Evolutionary conservation across 768 basidiomycete genomes (phyloP).

Genomic region (Sporobolomyces pararoseus): DNA sequence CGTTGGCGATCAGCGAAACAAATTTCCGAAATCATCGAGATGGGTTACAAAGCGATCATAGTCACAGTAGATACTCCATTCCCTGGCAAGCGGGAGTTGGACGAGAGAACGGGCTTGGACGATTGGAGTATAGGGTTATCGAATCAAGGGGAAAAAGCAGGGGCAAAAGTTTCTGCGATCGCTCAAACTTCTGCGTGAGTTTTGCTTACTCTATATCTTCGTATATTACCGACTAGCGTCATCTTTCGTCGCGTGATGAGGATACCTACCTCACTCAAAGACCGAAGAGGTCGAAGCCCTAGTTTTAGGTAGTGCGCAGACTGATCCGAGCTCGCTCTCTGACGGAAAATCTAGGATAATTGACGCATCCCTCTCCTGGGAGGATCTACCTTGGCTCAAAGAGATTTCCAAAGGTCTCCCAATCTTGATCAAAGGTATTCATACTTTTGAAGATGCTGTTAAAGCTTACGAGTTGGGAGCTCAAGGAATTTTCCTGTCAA

Average conservation of each 20-base stretch:
- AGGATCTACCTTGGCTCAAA: constrained; percentile 20
- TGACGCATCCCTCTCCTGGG: constrained; percentile 28
- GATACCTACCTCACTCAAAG: too few relatives aligned
- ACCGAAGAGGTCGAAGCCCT: too few relatives aligned
- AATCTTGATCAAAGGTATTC: constrained; percentile 35
- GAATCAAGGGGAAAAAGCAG: background rate
- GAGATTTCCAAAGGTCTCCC: constrained; percentile 20
- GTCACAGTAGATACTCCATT: constrained; percentile 51
- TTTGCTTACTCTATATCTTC: background rate
- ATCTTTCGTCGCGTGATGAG: too few relatives aligned
- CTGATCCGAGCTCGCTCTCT: background rate
- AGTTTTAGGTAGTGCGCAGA: too few relatives aligned
- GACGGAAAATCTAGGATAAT: background rate
- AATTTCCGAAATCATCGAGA: constrained; percentile 12
- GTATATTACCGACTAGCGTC: background rate
- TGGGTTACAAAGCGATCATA: constrained; percentile 48
- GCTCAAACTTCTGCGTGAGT: constrained; percentile 29
- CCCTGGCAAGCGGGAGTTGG: constrained; percentile 38
- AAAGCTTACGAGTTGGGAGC: constrained; percentile 28
- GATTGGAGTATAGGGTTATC: background rate
- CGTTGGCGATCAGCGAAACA: constrained; percentile 21
- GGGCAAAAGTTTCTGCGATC: constrained; percentile 14
- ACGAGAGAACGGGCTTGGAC: constrained; percentile 32
- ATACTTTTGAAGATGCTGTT: constrained; percentile 22
- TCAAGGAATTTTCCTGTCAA: constrained; percentile 14